phyloP scores from a whole-genome alignment of 2,329 filamentous ascomycete genomes.

The Microsporum audouinii region DNA sequence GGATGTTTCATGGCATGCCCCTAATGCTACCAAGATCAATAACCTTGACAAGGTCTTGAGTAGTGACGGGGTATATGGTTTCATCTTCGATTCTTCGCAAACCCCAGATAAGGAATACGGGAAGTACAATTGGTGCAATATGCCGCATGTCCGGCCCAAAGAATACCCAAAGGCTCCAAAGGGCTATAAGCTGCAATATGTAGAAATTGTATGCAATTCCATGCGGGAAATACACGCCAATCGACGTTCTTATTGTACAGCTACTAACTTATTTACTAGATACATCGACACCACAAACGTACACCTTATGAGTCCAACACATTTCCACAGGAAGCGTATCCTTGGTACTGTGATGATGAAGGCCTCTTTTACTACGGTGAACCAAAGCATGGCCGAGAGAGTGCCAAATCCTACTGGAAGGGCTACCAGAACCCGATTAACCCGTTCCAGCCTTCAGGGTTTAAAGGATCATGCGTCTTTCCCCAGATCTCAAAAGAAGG shows the following conservation, averaged over 20 bases:
- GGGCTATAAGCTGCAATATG: slow-evolving; percentile 58
- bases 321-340: slow-evolving; percentile 61
- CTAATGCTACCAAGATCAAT: slow-evolving; percentile 47
- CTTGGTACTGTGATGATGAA: slow-evolving; percentile 61
- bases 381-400: slow-evolving; percentile 35
- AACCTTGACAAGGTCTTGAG: slow-evolving; percentile 48
- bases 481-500: slow-evolving; percentile 66
- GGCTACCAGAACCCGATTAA: slow-evolving; percentile 52
- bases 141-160: slow-evolving; percentile 62
- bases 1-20: slow-evolving; percentile 48
- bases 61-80: slow-evolving; percentile 56
- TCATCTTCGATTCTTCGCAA: slow-evolving; percentile 57
- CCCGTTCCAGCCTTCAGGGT: slow-evolving; percentile 55
- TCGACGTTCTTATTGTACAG: background rate
- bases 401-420: slow-evolving; percentile 54
- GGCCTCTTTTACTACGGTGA: slow-evolving; percentile 59
- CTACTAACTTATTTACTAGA: slow-evolving; percentile 31
- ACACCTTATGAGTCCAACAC: slow-evolving; percentile 69
- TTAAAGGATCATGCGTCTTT: slow-evolving; percentile 65
- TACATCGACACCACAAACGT: slow-evolving; percentile 75
- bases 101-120: slow-evolving; percentile 48
- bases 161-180: slow-evolving; percentile 49
- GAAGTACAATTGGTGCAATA: slow-evolving; percentile 73
- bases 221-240: too few species aligned
- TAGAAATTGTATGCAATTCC: slow-evolving; percentile 53